These are phyloP conservation scores for Myxozyma geophila DNA, from an alignment of 805 yeast species.

Conservation along the genomic window DNA sequence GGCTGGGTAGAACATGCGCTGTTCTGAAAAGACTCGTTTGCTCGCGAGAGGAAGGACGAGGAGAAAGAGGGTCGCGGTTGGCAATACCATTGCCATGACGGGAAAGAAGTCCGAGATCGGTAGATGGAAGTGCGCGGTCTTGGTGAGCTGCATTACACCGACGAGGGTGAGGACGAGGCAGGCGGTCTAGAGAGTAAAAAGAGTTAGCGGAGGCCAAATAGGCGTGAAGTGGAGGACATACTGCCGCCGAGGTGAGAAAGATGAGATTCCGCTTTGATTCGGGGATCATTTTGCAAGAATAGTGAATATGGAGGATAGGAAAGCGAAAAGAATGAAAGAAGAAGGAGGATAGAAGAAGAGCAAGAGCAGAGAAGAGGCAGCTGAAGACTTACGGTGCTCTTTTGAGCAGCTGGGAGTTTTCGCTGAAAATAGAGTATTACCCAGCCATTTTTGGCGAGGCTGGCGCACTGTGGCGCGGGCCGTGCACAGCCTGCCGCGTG, in stretches of 20 bases:
- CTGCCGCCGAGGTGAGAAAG: slow-evolving; percentile 17
- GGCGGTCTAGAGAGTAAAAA: slow-evolving; percentile 13
- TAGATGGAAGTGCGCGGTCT: slow-evolving; percentile 27
- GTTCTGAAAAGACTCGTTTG: slow-evolving; percentile 21
- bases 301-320: background rate
- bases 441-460: too few relatives aligned
- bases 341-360: slow-evolving; percentile 4
- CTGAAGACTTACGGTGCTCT: background rate
- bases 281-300: slow-evolving; percentile 6
- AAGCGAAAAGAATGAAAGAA: slow-evolving; percentile 7
- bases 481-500: too few relatives aligned
- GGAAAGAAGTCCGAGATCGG: slow-evolving; percentile 28
- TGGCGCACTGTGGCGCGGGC: too few relatives aligned
- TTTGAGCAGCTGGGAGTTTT: too few relatives aligned
- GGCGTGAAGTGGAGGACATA: background rate
- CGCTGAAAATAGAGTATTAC: background rate
- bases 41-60: slow-evolving; percentile 24
- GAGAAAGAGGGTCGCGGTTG: slow-evolving; percentile 17
- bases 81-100: slow-evolving; percentile 24
- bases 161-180: slow-evolving; percentile 29
- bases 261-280: slow-evolving; percentile 2
- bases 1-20: slow-evolving; percentile 23
- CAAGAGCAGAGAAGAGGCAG: background rate
- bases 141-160: slow-evolving; percentile 34
- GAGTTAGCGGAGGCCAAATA: background rate